Conservation (phyloP, 441 rosid species). For the Adansonia madagascariensis region DNA sequence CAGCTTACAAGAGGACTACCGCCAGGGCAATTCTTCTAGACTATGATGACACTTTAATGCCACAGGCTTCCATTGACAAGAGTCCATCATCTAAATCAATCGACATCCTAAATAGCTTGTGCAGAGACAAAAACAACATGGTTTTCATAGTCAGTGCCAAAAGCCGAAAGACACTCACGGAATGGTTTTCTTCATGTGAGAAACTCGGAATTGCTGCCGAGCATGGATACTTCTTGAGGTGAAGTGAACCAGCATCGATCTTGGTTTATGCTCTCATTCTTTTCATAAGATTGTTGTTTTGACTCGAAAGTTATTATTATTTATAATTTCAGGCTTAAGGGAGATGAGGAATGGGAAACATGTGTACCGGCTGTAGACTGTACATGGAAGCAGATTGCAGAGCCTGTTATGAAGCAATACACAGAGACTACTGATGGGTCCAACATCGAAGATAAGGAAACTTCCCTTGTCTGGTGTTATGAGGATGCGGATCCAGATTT, state of each 20-base stretch:
- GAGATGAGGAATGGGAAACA: conserved; percentile 75
- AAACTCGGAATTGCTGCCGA: conserved; percentile 80
- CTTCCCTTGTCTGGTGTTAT: conserved; percentile 77
- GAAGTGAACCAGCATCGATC: neutral
- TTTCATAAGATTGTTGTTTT: neutral
- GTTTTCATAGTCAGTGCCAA: conserved; percentile 82
- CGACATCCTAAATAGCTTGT: conserved; percentile 63
- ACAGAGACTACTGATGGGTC: conserved; percentile 89
- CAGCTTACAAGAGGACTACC: conserved; percentile 77
- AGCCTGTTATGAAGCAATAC: conserved; percentile 89
- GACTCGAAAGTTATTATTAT: conserved; percentile 12
- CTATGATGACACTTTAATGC: conserved; percentile 91
- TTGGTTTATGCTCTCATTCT: neutral
- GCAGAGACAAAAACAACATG: conserved; percentile 67
- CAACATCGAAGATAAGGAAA: conserved; percentile 82
- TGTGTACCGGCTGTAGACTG: conserved; percentile 62
- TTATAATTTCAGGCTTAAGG: conserved; percentile 45
- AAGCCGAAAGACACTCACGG: conserved; percentile 61
- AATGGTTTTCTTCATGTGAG: conserved; percentile 77
- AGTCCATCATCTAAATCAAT: conserved; percentile 65
- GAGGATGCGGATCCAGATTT: conserved; percentile 94
- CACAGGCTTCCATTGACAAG: conserved; percentile 76
- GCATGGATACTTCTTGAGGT: conserved; percentile 86
- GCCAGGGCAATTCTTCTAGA: conserved; percentile 80
- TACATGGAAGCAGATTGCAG: conserved; percentile 86